phyloP scores from a whole-genome alignment of 257 asterid genomes.

The Apocynum venetum region DNA sequence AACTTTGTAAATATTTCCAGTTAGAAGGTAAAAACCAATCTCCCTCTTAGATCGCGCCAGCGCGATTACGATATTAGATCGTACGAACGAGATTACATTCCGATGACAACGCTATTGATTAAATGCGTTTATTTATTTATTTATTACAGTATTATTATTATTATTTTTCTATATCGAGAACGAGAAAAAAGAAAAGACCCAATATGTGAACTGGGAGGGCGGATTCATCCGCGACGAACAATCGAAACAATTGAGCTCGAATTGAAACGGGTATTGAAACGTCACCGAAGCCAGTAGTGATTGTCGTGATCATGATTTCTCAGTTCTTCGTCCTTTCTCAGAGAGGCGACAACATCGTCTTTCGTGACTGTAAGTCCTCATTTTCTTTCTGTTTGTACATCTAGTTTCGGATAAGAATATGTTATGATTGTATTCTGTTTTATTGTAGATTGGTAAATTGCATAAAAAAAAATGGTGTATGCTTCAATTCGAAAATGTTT shows the following conservation, averaged over 20 bases:
- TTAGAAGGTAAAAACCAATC: no score
- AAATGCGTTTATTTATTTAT: no score
- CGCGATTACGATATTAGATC: no score
- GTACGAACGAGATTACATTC: no score
- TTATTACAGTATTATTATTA: no score
- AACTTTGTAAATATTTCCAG: no score
- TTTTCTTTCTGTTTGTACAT: not conserved
- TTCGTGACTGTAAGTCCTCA: conserved; percentile 70
- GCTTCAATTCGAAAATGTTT: not conserved
- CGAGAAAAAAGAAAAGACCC: no score
- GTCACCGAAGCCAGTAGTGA: not conserved
- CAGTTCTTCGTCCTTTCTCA: conserved; percentile 98
- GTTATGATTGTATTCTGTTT: not conserved
- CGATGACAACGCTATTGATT: no score
- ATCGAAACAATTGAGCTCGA: not conserved
- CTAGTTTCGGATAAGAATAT: not conserved
- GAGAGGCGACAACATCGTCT: conserved; percentile 97
- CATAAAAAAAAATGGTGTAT: not conserved
- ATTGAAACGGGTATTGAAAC: not conserved
- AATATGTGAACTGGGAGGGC: no score
- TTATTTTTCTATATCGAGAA: no score
- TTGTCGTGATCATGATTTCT: conserved; percentile 54
- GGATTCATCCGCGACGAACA: no score
- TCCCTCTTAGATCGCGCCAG: no score
- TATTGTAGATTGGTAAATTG: not conserved